phyloP scores from a whole-genome alignment of 257 asterid genomes.

The Parsonsia alboflavescens region DNA sequence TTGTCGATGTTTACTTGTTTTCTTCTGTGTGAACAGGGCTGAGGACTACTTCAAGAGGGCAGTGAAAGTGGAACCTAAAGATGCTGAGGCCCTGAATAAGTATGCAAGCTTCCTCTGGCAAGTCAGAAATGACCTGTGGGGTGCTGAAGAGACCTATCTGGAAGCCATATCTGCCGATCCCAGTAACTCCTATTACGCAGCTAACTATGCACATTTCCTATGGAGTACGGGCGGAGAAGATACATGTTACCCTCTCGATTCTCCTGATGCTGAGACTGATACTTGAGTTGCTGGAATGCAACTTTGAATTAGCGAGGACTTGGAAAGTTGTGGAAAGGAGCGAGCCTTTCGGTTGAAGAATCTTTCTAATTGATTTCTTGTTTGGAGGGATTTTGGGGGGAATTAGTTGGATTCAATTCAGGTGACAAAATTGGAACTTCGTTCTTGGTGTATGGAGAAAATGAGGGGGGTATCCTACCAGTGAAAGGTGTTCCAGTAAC shows the following conservation, averaged over 20 bases:
- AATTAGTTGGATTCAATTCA: slow-evolving; percentile 6
- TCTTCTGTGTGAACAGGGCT: slow-evolving; percentile 49
- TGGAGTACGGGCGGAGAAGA: slow-evolving; percentile 98
- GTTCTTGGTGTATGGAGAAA: slow-evolving; percentile 11
- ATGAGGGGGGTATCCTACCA: background rate
- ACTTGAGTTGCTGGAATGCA: slow-evolving; percentile 6
- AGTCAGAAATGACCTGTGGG: slow-evolving; percentile 73
- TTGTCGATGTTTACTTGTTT: slow-evolving; percentile 13
- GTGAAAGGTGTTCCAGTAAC: background rate
- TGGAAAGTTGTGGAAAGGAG: background rate
- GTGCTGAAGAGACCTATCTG: slow-evolving; percentile 74
- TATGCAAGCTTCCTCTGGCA: slow-evolving; percentile 89
- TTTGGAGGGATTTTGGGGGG: slow-evolving; percentile 7
- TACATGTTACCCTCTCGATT: slow-evolving; percentile 75
- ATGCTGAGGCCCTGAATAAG: slow-evolving; percentile 81
- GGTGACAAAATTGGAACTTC: slow-evolving; percentile 10
- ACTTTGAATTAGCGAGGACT: background rate
- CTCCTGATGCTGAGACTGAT: slow-evolving; percentile 33
- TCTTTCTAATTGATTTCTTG: background rate
- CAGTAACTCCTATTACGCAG: slow-evolving; percentile 61
- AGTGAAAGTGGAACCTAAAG: slow-evolving; percentile 68
- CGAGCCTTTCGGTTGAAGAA: slow-evolving; percentile 9
- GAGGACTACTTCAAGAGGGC: slow-evolving; percentile 92
- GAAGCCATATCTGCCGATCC: slow-evolving; percentile 82
- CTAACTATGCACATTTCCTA: slow-evolving; percentile 79